Evolutionary conservation across 163 green algal species (phyloP), one percentile per base, ranked within the genome.

Genomic region (Scenedesmus sp.): DNA sequence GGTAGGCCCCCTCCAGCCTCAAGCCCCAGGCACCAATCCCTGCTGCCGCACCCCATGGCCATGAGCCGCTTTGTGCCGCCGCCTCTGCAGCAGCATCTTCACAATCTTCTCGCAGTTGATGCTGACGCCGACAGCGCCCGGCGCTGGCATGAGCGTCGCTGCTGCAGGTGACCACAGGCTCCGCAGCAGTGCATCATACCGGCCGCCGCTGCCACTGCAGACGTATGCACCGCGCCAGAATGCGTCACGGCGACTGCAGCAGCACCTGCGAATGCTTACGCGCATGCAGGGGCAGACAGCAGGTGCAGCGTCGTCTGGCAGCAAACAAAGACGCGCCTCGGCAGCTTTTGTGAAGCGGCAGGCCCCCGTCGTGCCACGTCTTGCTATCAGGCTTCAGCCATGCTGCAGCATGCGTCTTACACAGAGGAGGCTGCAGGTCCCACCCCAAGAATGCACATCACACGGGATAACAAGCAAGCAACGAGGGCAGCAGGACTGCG

Each of bases 111-210:
- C 96, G 10, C 96, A 92, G 89, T 97, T 98, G 16, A 99, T 53
- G 4, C 94, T 98, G n/a, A 94, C 91, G 20, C 97, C 97, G 18
- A 97, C 96, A 10, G 93, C 96, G 1, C 94, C 93, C 3, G 94
- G 94, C 26, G 93, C 56, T 3, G 91, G 89, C 46, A 83, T 61
- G 13, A 87, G 6, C 12, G 85, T 51, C 49, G 83, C 43, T 86
- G 89, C 90, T 80, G 84, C 86, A 70, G 91, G 92, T 15, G 94
- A 90, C 95, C 95, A 97, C 15, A 94, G 65, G 16, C 53, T 56
- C 10, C 92, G 93, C 26, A 99, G 84, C 83, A 98, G 93, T 0
- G 65, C 89, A 86, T 99, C 97, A 89, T 98, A 99, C 4, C 97
- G 91, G 1, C 94, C 96, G 13, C 96, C 96, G 93, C 92, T 13